Evolutionary conservation across 2,329 filamentous ascomycete genomes (phyloP), one percentile per base, ranked within the genome.

Genomic region (Xylaria sp.): DNA sequence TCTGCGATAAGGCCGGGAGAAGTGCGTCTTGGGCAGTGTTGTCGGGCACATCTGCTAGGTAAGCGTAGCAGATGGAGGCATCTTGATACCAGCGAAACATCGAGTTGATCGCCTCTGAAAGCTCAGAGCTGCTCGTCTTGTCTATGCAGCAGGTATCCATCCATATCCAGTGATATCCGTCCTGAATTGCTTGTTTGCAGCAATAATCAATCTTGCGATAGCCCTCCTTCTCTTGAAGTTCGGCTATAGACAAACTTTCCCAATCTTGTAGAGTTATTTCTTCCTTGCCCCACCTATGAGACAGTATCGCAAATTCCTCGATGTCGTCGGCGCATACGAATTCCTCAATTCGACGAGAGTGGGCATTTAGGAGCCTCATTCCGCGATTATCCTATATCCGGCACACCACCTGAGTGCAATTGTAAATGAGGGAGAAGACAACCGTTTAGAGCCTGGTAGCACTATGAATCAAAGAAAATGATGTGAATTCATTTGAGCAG

Each of bases 81-180:
- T 61, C 11, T 19, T 52, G 40, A 43, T 73, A 73, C 71, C 71
- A 73, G 7, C 64, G 40, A 63, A 72, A 69, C 47, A 46, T 56
- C 3, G 49, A 51, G 15, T 51, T 51, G 7, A 51, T 51, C 3
- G 49, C 49, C 33, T 51, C 49, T 12, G 53, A 56, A 14, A 56
- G 43, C 21, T 56, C 53, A 1, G 53, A 19, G 8, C 53, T 56
- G 43, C 53, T 56, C 1, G 25, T 49, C 53, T 56, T 56, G 25
- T 56, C 53, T 25, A 56, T 56, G 14, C 56, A 58, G 38, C 57
- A 60, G 11, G 61, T 64, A 46, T 64, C 61, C 9, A 61, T 3
- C 61, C 61, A 64, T 3, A 51, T 47, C 57, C 58, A 61, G 9
- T 57, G 23, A 23, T 55, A 57, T 3, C 58, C 61, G 46, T 64